Evolutionary conservation across 2,329 filamentous ascomycete genomes (phyloP), one percentile per base, ranked within the genome.

Genomic region (Calycina herbarum): DNA sequence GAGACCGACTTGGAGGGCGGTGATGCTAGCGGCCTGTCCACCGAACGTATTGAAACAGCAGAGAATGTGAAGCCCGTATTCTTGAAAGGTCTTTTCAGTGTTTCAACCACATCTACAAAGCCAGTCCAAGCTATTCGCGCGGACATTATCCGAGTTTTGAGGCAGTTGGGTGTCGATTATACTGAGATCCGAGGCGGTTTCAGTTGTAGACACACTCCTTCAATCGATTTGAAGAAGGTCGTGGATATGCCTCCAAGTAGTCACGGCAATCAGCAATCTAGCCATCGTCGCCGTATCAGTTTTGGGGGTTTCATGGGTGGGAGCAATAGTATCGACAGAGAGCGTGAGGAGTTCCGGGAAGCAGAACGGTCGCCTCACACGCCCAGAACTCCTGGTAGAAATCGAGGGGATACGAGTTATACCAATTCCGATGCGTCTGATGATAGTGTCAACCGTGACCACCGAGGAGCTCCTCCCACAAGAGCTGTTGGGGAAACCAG

Each of bases 11-110:
- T 89, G 59, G 93, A 97, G 65, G 80, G 92, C 31, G 86, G 84
- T 20, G 85, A 87, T 65, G 82, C 82, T 40, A 88, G 85, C 66
- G 85, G 85, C 3, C 78, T 83, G 33, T 89, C 87, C 8, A 86
- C 83, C 1, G 87, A 89, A 51, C 80, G 85, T 29, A 77, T 89
- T 10, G 84, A 87, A 67, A 88, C 86, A 71, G 88, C 90, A 5
- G 93, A 96, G 71, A 86, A 94, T 67, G 89, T 94, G 62, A 97
- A 97, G 77, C 95, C 95, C 0, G 95, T 98, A 2, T 98, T 91
- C 77, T 85, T 99, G 65, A 99, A 98, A 78, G 95, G 95, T 4
- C 83, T 99, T 20, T 98, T 99, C 80, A 98, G 94, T 73, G 95
- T 98, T 63, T 96, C 93, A 3, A 99, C 95, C 0, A 99, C 95